A percentile compares a stretch with the other conserved stretches of the same genome.
Evolutionary conservation across 2,329 filamentous ascomycete genomes (phyloP).

Genomic region (Didymella pomorum): DNA sequence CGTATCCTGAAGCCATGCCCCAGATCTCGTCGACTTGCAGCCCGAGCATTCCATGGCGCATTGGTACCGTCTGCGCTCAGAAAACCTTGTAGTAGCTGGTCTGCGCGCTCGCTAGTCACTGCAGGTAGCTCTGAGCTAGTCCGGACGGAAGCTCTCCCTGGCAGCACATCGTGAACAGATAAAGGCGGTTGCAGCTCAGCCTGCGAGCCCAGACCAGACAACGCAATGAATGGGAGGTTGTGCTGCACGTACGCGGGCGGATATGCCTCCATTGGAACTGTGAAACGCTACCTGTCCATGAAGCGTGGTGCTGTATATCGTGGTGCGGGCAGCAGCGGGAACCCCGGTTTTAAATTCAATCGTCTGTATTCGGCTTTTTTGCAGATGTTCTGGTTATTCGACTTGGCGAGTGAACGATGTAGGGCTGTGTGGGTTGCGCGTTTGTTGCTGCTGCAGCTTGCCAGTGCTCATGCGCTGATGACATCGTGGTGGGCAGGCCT

Average conservation of each 20-base stretch:
- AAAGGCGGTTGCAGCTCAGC: conserved; percentile 52
- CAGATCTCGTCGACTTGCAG: conserved; percentile 56
- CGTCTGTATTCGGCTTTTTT: background rate
- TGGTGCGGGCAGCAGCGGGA: conserved; percentile 19
- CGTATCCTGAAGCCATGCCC: conserved; percentile 71
- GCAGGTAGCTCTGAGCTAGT: conserved; percentile 76
- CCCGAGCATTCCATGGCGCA: conserved; percentile 72
- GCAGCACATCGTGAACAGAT: conserved; percentile 52
- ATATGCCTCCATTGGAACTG: conserved; percentile 75
- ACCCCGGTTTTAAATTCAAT: background rate
- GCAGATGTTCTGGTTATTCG: background rate
- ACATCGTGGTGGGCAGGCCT: conserved; percentile 15
- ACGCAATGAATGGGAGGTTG: conserved; percentile 83
- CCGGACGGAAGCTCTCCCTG: conserved; percentile 61
- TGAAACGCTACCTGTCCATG: conserved; percentile 44
- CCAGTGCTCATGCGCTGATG: conserved; percentile 18
- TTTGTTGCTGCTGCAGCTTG: conserved; percentile 18
- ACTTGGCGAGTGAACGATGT: background rate
- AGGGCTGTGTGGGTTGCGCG: background rate
- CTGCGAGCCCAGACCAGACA: conserved; percentile 72
- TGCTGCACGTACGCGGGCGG: conserved; percentile 81
- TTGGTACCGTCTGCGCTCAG: conserved; percentile 69
- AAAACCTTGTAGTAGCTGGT: conserved; percentile 71
- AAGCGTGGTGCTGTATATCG: conserved; percentile 18
- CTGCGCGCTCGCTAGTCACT: conserved; percentile 70